Base-by-base conservation (phyloP, 768 basidiomycete genomes). In the Coprinopsis strossmayeri region DNA sequence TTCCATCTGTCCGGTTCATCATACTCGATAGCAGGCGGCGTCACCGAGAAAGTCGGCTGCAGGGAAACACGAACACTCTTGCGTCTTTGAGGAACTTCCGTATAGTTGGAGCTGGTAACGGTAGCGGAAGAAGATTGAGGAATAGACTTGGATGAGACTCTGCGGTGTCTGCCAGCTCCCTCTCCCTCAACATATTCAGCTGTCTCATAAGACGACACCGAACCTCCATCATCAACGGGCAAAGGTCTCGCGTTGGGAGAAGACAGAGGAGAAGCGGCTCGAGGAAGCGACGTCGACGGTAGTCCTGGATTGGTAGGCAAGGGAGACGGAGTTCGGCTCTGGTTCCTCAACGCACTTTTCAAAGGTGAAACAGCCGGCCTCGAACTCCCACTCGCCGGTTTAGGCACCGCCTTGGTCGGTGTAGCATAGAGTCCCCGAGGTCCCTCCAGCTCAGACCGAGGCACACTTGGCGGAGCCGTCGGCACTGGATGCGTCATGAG, bases 41-140 rank as follows among this genome's bases (percentile, higher is more conserved):
- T 76, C 0, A 80, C 66, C 4, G 84, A 84, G 61, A 84, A 88
- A 27, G 84, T 87, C 9, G 89, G 89, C 37, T 81, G 74, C 30
- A 90, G 62, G 24, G 84, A 87, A 45, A 91, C 82, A 5, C 89
- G 71, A 27, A 91, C 89, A 57, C 86, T 88, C 65, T 91, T 91
- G 55, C 75, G 62, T 45, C 74, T 63, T 46, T 63, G 62, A 5
- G 69, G 62, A 7, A 41, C 42, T 20, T 49, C 48, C 3, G 55
- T 42, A 34, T 27, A n/a, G n/a, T n/a, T n/a, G n/a, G n/a, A n/a
- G n/a, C n/a, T n/a, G n/a, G n/a, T 25, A 27, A 37, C 21, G 3
- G 45, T 5, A 12, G 24, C 28, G 20, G 40, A 32, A n/a, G 45
- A 11, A 1, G 34, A 30, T n/a, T 39, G 24, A 9, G 46, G 26